Evolutionary conservation across 202 grass and related monocot species (phyloP).

Genomic region (Dendrocalamus latiflorus): DNA sequence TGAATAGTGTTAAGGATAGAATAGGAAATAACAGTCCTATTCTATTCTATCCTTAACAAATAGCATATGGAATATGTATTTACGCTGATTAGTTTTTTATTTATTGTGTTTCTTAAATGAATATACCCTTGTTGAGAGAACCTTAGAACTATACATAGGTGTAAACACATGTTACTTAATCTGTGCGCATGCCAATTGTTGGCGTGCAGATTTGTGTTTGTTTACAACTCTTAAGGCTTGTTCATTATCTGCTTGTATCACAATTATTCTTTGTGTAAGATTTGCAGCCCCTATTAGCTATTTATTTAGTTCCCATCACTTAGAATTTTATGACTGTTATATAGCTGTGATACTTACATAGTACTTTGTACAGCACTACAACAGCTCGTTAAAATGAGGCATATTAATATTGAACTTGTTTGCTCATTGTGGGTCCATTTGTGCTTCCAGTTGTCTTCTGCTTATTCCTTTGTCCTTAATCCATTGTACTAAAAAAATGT

Average conservation of each 20-base stretch:
- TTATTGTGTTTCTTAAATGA: neutral
- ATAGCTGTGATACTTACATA: neutral
- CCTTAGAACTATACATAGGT: neutral
- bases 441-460: neutral
- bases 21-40: too few species aligned
- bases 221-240: neutral
- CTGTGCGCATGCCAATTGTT: neutral
- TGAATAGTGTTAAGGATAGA: too few species aligned
- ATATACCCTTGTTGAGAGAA: neutral
- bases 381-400: neutral
- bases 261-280: neutral
- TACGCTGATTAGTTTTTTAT: neutral
- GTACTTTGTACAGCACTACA: neutral
- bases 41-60: too few species aligned
- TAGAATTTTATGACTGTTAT: neutral
- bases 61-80: too few species aligned
- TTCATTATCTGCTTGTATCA: neutral
- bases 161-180: too few species aligned
- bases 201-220: neutral
- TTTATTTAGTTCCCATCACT: neutral
- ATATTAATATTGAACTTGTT: neutral
- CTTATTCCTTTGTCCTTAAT: neutral
- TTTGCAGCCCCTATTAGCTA: neutral
- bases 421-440: neutral
- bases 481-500: neutral